Evolutionary conservation across 1,284 basidiomycete species (phyloP), one percentile per base, ranked within the genome.

Genomic region (Moniliophthora roreri): DNA sequence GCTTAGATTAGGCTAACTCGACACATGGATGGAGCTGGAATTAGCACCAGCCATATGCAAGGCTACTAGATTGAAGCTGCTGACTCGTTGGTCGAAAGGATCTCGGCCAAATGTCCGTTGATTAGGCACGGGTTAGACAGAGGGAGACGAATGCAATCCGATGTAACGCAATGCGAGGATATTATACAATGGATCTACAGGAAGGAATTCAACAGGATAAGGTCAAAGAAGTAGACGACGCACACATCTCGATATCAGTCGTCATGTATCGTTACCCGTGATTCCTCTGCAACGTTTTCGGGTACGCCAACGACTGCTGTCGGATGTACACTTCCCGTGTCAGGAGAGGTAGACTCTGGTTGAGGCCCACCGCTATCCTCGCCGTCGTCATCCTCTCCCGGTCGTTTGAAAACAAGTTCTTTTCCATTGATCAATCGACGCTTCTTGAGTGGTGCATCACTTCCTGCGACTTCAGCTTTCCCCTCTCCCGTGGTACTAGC

Each of bases 401-500:
- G 81, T 54, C 68, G 71, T 57, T 70, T 75, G 63, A 86, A 86
- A 11, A 82, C 71, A 26, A 87, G 64, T 59, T 80, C 81, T 59
- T 78, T 78, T 52, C 85, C 84, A 58, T 77, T 83, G 0, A 86
- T 75, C 18, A 83, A 61, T 38, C 78, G 66, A 48, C 77, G 62
- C 60, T 80, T 80, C 65, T 80, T 79, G 24, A 79, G 59, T 10
- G 78, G 74, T 5, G 67, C 62, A 32, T 72, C 69, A 51, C 39
- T 50, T 24, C 56, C 60, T 28, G 51, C 48, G 13, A 20, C 59
- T 24, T 61, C 58, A 10, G 53, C 50, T 11, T 41, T 59, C 20
- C 64, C 63, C 15, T 66, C 70, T 62, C 79, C 81, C 4, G 58
- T 65, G 64, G 28, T 26, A 16, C 24, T 18, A 13, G 41, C n/a